Evolutionary conservation across 192 early-diverging fungal species (phyloP).

Genomic region (Coemansia sp.): DNA sequence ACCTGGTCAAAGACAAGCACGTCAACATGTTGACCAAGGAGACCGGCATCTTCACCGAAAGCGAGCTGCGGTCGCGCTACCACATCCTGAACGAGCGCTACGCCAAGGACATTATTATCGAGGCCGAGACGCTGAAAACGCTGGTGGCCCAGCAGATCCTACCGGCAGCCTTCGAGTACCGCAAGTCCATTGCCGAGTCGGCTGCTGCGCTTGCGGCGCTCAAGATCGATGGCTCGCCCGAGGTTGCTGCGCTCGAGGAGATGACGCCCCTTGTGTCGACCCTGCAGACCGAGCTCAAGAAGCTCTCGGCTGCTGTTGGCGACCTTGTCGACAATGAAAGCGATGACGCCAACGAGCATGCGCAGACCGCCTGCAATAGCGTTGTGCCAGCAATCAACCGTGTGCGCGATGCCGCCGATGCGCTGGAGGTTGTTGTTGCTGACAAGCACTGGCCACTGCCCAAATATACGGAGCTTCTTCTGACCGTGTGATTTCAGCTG

Average conservation of each 20-base stretch:
- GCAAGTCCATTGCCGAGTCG: conserved; percentile 82
- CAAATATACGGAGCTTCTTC: conserved; percentile 93
- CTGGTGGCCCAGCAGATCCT: conserved; percentile 84
- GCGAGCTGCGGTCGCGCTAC: conserved; percentile 89
- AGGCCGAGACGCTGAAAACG: conserved; percentile 83
- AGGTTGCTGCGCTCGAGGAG: conserved; percentile 67
- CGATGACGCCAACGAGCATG: conserved; percentile 65
- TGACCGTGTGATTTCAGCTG: conserved; percentile 56
- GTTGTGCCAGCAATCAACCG: conserved; percentile 73
- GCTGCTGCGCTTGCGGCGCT: conserved; percentile 70
- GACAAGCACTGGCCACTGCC: conserved; percentile 97
- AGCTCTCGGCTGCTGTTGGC: conserved; percentile 59
- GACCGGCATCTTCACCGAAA: conserved; percentile 80
- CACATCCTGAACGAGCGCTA: conserved; percentile 98
- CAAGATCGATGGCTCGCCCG: conserved; percentile 61
- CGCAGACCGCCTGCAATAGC: conserved; percentile 59
- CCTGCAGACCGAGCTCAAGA: conserved; percentile 59
- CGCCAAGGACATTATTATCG: conserved; percentile 93
- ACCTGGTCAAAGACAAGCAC: conserved; percentile 72
- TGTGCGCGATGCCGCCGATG: conserved; percentile 68
- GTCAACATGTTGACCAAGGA: conserved; percentile 71
- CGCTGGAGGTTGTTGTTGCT: conserved; percentile 75
- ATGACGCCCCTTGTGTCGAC: conserved; percentile 62
- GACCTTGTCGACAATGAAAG: conserved; percentile 54
- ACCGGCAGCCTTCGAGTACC: conserved; percentile 85